phyloP scores from a whole-genome alignment of 2,329 filamentous ascomycete species.

The Trichoderma semiorbis region DNA sequence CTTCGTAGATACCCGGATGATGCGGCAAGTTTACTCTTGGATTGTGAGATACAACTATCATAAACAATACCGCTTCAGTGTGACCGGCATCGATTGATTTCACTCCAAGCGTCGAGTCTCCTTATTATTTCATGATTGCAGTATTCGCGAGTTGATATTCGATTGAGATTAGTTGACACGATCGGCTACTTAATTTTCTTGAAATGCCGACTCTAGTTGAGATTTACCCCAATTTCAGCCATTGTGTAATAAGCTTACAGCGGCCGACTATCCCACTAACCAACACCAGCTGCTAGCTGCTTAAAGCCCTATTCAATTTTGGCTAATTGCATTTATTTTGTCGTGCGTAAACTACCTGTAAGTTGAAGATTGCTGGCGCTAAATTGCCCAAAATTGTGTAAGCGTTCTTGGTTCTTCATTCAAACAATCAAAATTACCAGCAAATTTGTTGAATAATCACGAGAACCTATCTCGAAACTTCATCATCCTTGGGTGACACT shows the following conservation, averaged over 20 bases:
- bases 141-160: background rate
- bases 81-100: background rate
- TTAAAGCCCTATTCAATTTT: slow-evolving; percentile 1
- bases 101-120: background rate
- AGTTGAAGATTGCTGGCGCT: background rate
- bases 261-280: background rate
- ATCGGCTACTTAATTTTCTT: slow-evolving; percentile 2
- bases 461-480: background rate
- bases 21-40: background rate
- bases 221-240: background rate
- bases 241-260: background rate
- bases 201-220: background rate
- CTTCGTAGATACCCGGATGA: no score
- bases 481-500: background rate
- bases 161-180: background rate
- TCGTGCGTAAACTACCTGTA: background rate
- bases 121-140: accelerated
- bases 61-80: background rate
- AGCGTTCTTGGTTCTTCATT: background rate
- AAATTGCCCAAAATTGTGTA: background rate
- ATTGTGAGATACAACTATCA: background rate
- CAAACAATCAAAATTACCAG: no score
- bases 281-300: background rate
- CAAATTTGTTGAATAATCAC: background rate
- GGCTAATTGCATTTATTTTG: background rate